A percentile compares a stretch with the other conserved stretches of the same genome.
Conservation (phyloP, 1,139 yeast species). For the Candida sojae region DNA sequence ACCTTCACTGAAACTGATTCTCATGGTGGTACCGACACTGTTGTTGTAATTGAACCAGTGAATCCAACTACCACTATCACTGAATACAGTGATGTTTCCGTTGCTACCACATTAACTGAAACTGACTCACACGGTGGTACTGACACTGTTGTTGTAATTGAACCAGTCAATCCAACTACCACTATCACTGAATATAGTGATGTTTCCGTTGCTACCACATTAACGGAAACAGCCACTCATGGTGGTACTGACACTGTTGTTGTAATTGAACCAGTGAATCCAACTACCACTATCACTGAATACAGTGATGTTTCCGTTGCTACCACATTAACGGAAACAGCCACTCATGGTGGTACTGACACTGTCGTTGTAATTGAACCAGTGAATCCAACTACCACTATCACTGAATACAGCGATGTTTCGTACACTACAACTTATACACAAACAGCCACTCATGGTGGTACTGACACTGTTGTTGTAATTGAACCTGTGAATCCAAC, state of each 20-base stretch:
- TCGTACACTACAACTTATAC: no score
- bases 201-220: slow-evolving; percentile 9
- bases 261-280: slow-evolving; percentile 19
- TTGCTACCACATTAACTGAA: slow-evolving; percentile 9
- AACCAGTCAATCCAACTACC: slow-evolving; percentile 16
- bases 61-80: slow-evolving; percentile 14
- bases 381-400: slow-evolving; percentile 7
- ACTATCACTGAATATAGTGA: slow-evolving; percentile 10
- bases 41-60: slow-evolving; percentile 21
- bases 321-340: slow-evolving; percentile 9
- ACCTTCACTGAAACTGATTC: neutral
- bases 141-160: slow-evolving; percentile 19
- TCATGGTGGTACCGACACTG: slow-evolving; percentile 18
- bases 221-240: slow-evolving; percentile 10
- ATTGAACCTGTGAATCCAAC: no score
- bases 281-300: slow-evolving; percentile 16
- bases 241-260: slow-evolving; percentile 18
- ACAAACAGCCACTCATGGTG: no score
- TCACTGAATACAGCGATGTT: no score
- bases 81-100: slow-evolving; percentile 11
- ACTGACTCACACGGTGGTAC: slow-evolving; percentile 14
- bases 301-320: slow-evolving; percentile 4
- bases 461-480: no score
- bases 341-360: slow-evolving; percentile 4
- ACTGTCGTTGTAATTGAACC: slow-evolving; percentile 22